Base-by-base conservation (phyloP, 371 early-diverging fungal genomes). In the Neoconidiobolus thromboides region DNA sequence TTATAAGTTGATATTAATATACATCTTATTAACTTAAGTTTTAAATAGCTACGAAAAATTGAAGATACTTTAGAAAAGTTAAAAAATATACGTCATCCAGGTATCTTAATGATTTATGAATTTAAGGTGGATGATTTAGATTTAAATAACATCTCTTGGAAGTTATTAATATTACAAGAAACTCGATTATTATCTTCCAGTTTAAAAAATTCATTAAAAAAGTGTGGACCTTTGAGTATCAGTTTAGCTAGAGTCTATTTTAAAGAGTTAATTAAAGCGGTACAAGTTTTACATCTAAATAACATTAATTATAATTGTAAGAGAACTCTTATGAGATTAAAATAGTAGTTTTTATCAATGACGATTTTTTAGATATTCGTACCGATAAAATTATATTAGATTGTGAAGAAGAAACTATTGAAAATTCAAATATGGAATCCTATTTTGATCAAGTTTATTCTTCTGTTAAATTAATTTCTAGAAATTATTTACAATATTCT, bases 371-470 rank as follows among this genome's bases (percentile, higher is more conserved):
- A 63, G 66, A 67, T 61, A 63, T 78, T 36, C 58, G 66, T 26
- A 66, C 71, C 14, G 55, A 65, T 42, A 77, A 75, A 52, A 68
- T 78, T 39, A 58, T 77, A 36, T 61, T 78, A 55, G 67, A 68
- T 5, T 61, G 67, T 41, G 69, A 71, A 40, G 73, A 68, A 15
- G 61, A 60, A 40, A 58, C 64, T 43, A 64, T 68, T 60, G 70
- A 70, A 41, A 65, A 71, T 54, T 72, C 70, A 41, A 56, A 69
- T 26, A 26, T 26, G 1, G 14, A 40, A 44, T 43, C 57, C 43
- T 26, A 43, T 3, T 57, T 57, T 26, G 57, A 57, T 43, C 38
- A 57, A 26, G 64, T 55, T 47, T 76, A 63, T 51, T 65, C 63
- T 57, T 6, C 65, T 63, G 49, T 12, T 49, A 49, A 5, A 10